Evolutionary conservation across 2,329 filamentous ascomycete genomes (phyloP), one percentile per base, ranked within the genome.

Genomic region (Zymoseptoria ardabiliae): DNA sequence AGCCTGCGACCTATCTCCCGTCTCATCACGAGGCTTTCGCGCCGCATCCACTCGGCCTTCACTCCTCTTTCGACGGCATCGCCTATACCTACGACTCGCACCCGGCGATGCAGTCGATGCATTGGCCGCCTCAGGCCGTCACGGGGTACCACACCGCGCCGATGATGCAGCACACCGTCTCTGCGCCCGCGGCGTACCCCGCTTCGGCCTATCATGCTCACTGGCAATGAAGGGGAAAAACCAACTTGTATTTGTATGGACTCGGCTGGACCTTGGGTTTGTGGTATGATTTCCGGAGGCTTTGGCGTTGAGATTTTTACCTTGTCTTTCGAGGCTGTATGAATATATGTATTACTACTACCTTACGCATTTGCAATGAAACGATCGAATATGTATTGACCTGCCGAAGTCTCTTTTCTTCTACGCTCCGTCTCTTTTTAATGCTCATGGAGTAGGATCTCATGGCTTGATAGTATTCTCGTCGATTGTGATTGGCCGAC

Each of bases 111-210:
- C 35, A 41, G 35, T 13, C 35, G 35, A n/a, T 45, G 35, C 35
- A 45, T 45, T 45, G 35, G 35, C 35, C 35, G 35, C 35, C 13
- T 1, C 35, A 45, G 4, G 13, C 35, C 13, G 35, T n/a, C 35
- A 7, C 35, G 4, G 35, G 13, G 17, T 45, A 45, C 25, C 25
- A 28, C 35, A n/a, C 35, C 35, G 63, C 64, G 11, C 61, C 61
- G 3, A 53, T 61, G 50, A 66, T 68, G 64, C 58, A 64, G 57
- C 60, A 65, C 50, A 61, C 57, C 4, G 58, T 63, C 3, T 66
- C 66, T 3, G 63, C 64, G 2, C 66, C 64, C 11, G 41, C 62
- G 19, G 30, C 53, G 3, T 63, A 61, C 10, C 19, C 61, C 25
- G 52, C 55, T 28, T 50, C 57, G 35, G 19, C 55, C 50, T 9